phyloP scores from a whole-genome alignment of 352 stramenopile genomes.

The Blastocystis hominis region DNA sequence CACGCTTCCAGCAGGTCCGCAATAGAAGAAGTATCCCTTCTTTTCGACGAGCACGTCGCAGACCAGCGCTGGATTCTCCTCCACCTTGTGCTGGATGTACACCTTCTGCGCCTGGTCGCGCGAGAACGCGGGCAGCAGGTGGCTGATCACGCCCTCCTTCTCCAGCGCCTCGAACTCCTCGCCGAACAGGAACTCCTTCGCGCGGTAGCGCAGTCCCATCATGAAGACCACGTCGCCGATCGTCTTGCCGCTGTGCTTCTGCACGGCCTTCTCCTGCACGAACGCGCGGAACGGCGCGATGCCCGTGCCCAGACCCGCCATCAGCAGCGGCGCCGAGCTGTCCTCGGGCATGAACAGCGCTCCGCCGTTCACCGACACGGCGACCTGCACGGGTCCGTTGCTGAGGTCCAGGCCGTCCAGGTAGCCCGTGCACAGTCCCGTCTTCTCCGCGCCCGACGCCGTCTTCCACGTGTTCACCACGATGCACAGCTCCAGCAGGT shows the following conservation, averaged over 20 bases:
- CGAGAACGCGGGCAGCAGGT: constrained; percentile 74
- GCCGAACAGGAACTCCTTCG: constrained; percentile 86
- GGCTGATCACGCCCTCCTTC: constrained; percentile 70
- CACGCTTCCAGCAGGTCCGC: constrained; percentile 63
- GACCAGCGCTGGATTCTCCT: constrained; percentile 70
- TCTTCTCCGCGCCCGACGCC: constrained; percentile 67
- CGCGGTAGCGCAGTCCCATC: constrained; percentile 82
- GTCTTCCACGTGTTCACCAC: constrained; percentile 76
- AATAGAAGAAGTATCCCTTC: constrained; percentile 75
- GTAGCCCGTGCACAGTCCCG: constrained; percentile 84
- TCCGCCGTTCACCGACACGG: constrained; percentile 82
- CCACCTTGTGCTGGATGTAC: constrained; percentile 77
- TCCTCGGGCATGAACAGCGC: constrained; percentile 82
- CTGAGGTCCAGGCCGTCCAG: constrained; percentile 68
- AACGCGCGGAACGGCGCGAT: constrained; percentile 79
- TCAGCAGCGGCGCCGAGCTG: constrained; percentile 78
- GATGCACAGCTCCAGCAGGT: constrained; percentile 72
- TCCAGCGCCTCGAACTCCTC: constrained; percentile 77
- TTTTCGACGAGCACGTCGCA: constrained; percentile 69
- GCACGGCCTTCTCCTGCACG: constrained; percentile 74
- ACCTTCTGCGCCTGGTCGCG: constrained; percentile 76
- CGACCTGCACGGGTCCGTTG: constrained; percentile 62
- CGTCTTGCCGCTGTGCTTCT: constrained; percentile 63
- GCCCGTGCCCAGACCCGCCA: constrained; percentile 74
- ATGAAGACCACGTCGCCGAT: constrained; percentile 75